Evolutionary conservation across 768 basidiomycete species (phyloP).

Genomic region (Serendipita vermifera): DNA sequence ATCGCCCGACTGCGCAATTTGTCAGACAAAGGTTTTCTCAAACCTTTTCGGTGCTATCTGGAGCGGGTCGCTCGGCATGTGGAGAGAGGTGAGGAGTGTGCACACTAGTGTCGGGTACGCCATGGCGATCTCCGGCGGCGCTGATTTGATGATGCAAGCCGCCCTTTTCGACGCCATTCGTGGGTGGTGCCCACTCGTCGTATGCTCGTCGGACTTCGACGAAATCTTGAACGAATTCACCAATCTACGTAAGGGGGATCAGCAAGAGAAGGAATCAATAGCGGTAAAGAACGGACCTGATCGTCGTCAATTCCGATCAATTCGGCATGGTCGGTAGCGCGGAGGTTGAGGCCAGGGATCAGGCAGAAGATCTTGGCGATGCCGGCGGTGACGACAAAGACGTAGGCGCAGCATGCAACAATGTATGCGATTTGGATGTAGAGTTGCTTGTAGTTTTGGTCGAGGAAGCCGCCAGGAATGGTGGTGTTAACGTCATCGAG

Average conservation of each 20-base stretch:
- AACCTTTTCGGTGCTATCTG: no score
- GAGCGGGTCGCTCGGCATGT: no score
- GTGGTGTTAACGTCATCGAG: constrained; percentile 53
- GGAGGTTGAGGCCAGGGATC: constrained; percentile 45
- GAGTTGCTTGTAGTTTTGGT: constrained; percentile 60
- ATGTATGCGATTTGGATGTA: constrained; percentile 64
- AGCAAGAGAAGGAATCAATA: neutral
- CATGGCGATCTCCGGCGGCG: constrained; percentile 15
- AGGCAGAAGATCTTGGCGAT: constrained; percentile 45
- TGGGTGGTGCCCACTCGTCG: constrained; percentile 12
- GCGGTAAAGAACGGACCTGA: constrained; percentile 35
- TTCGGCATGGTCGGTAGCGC: constrained; percentile 44
- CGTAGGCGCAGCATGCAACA: constrained; percentile 43
- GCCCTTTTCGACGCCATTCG: constrained; percentile 4
- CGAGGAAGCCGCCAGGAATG: constrained; percentile 54
- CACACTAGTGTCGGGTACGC: neutral
- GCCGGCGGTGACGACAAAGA: constrained; percentile 35
- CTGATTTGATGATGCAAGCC: neutral
- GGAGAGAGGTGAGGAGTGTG: neutral
- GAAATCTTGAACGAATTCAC: constrained; percentile 18
- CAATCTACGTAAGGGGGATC: neutral
- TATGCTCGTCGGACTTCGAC: constrained; percentile 16
- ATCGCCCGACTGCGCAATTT: no score
- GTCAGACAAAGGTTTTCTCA: no score
- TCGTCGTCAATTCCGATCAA: constrained; percentile 55